Evolutionary conservation across 441 rosid species (phyloP), one percentile per base, ranked within the genome.

Genomic region (Pelargonium myrrhifolium): DNA sequence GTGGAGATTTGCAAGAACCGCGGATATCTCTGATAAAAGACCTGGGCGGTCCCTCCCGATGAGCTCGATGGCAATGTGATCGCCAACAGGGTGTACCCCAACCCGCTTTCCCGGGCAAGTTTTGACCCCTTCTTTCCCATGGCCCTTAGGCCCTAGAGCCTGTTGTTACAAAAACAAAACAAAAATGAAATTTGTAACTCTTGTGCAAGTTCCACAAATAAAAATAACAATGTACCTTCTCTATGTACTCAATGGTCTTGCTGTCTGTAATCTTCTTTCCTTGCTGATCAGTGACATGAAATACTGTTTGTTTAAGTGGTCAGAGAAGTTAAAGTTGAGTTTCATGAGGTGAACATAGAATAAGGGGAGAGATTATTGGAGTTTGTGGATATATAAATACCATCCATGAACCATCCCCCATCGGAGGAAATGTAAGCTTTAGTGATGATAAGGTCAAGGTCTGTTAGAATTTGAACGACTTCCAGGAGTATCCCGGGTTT

Each of bases 371-470:
- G 31, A 28, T 1, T 1, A 28, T 28, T 28, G 31, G 3, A 28
- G 3, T 28, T 28, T 28, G 31, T 4, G 3, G 2, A 28, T 18
- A 66, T 26, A 62, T 45, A 69, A 83, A 18, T 87, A 92, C 97
- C 92, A 49, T 92, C 97, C 98, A 93, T 93, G 81, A 93, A 88
- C 98, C 98, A 93, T 73, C 97, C 98, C 11, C 97, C 98, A 76
- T 93, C 98, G 15, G 98, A 90, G 69, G 98, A 93, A 71, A 90
- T 80, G 76, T 90, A 93, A 20, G 97, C 97, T 76, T 93, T 90
- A 64, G 89, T 79, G 77, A 93, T 89, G 11, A 81, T 86, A 67
- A 93, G 88, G 78, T 93, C 90, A 4, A 93, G 87, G 76, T 93
- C 98, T 2, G 96, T 78, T 4, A 93, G 80, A 17, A 88, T 82